Evolutionary conservation across 2,329 filamentous ascomycete species (phyloP).

Genomic region (Nemania serpens): DNA sequence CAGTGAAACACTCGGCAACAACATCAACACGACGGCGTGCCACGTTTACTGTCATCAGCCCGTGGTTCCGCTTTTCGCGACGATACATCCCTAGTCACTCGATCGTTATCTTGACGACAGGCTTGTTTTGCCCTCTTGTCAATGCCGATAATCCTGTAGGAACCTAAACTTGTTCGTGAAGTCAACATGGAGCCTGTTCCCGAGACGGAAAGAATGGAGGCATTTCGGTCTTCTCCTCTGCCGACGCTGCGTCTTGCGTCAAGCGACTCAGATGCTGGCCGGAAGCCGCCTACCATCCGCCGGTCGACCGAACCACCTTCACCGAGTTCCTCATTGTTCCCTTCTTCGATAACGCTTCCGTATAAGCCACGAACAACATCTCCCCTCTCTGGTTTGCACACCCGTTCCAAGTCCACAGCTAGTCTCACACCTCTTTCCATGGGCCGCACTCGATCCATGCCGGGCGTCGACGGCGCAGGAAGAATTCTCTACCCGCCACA

Average conservation of each 20-base stretch:
- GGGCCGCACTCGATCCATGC: slow-evolving; percentile 67
- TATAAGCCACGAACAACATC: slow-evolving; percentile 68
- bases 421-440: slow-evolving; percentile 60
- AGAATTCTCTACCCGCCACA: slow-evolving; percentile 61
- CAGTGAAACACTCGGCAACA: slow-evolving; percentile 22
- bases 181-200: slow-evolving; percentile 67
- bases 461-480: slow-evolving; percentile 63
- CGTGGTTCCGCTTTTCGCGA: slow-evolving; percentile 1
- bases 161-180: slow-evolving; percentile 1
- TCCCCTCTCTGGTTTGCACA: slow-evolving; percentile 61
- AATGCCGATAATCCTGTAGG: background rate
- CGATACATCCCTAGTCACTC: slow-evolving; percentile 6
- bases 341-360: slow-evolving; percentile 51
- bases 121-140: background rate
- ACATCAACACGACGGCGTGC: slow-evolving; percentile 24
- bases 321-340: slow-evolving; percentile 57
- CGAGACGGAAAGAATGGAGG: slow-evolving; percentile 70
- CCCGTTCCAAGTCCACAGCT: slow-evolving; percentile 62
- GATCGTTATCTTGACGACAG: slow-evolving; percentile 1
- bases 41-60: slow-evolving; percentile 19
- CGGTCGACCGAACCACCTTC: slow-evolving; percentile 64
- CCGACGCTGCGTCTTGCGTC: slow-evolving; percentile 53
- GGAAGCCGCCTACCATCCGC: slow-evolving; percentile 59
- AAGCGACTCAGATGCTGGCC: slow-evolving; percentile 49
- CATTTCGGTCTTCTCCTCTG: slow-evolving; percentile 63